phyloP scores from a whole-genome alignment of 2,329 filamentous ascomycete species.

The Fusarium torreyae region DNA sequence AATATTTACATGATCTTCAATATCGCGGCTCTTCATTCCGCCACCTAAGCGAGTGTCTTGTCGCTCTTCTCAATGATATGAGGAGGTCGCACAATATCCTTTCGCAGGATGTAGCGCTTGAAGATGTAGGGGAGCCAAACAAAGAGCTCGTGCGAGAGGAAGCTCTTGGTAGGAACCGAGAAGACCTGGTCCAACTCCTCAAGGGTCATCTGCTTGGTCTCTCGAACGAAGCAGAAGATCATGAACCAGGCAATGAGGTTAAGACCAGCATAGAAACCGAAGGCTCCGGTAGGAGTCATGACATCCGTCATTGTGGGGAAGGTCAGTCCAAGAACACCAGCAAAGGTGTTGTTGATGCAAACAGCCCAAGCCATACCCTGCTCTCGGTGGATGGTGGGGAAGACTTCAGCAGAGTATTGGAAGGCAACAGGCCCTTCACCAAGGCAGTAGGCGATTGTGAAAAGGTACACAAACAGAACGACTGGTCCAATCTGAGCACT shows the following conservation, averaged over 20 bases:
- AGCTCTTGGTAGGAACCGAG: constrained; percentile 61
- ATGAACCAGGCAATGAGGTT: constrained; percentile 69
- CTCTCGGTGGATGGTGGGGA: constrained; percentile 74
- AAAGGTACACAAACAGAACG: constrained; percentile 73
- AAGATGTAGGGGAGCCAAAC: constrained; percentile 40
- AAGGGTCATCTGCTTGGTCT: constrained; percentile 69
- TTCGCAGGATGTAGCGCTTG: constrained; percentile 36
- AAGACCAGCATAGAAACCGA: constrained; percentile 69
- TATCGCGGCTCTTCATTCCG: no score
- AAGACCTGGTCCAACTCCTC: constrained; percentile 68
- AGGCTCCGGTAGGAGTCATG: constrained; percentile 58
- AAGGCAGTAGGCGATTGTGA: constrained; percentile 75
- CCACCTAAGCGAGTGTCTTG: constrained; percentile 12
- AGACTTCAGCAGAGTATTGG: constrained; percentile 74
- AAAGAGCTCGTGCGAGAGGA: constrained; percentile 55
- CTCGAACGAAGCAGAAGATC: constrained; percentile 65
- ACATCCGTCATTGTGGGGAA: constrained; percentile 61
- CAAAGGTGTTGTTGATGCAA: constrained; percentile 71
- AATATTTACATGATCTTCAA: no score
- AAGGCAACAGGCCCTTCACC: constrained; percentile 76
- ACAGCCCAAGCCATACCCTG: constrained; percentile 76
- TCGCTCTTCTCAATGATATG: constrained; percentile 27
- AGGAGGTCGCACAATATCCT: constrained; percentile 14
- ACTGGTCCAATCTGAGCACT: constrained; percentile 18
- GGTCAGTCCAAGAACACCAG: constrained; percentile 65